Evolutionary conservation across 202 grass and related monocot species (phyloP).

Genomic region (Hordeum pubiflorum): DNA sequence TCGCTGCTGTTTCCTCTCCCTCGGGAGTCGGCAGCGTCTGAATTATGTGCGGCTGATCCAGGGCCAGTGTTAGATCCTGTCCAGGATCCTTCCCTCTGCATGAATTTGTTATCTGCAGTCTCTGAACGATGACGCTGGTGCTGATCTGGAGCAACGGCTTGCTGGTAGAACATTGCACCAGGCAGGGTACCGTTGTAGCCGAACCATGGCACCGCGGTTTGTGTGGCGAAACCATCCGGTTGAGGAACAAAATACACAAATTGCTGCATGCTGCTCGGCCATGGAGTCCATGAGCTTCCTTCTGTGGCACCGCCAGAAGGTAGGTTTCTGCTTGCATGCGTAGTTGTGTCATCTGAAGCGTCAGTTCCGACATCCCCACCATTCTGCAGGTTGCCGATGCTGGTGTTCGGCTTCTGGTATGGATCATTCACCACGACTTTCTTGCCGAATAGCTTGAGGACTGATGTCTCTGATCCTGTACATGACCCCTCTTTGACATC

Average conservation of each 20-base stretch:
- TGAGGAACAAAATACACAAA: conserved; percentile 44
- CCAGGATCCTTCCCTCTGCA: conserved; percentile 53
- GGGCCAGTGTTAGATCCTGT: conserved; percentile 52
- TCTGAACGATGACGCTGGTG: conserved; percentile 17
- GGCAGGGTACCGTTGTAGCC: conserved; percentile 12
- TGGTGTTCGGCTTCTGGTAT: background rate
- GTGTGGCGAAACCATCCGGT: conserved; percentile 20
- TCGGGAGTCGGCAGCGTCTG: conserved; percentile 27
- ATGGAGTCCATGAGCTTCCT: conserved; percentile 41
- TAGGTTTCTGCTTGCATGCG: background rate
- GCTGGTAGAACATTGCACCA: conserved; percentile 43
- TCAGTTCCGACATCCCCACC: background rate
- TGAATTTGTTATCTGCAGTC: background rate
- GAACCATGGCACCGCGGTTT: conserved; percentile 31
- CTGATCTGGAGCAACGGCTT: conserved; percentile 5
- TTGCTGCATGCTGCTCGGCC: conserved; percentile 38
- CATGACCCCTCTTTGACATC: conserved; percentile 28
- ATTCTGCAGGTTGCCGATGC: background rate
- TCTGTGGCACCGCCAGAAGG: background rate
- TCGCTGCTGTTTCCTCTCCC: conserved; percentile 23
- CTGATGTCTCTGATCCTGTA: conserved; percentile 35
- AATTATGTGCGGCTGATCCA: conserved; percentile 24
- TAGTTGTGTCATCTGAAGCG: background rate
- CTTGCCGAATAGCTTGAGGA: conserved; percentile 67
- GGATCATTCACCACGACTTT: conserved; percentile 41